Evolutionary conservation across 129 eudicot species (phyloP), one percentile per base, ranked within the genome.

Genomic region (Flaveria sonorensis): DNA sequence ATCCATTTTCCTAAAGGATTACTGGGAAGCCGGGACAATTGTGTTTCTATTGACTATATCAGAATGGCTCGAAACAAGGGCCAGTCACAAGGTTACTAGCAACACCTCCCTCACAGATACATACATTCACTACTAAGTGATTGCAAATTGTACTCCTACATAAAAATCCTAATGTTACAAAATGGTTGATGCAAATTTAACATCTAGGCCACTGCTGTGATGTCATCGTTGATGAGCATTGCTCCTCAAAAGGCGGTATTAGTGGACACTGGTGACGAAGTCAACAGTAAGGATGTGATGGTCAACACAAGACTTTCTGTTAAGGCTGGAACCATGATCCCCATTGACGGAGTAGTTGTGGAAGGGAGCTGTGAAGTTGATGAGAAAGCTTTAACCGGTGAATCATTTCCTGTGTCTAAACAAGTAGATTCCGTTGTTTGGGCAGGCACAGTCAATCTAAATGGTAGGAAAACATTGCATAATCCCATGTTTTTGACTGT

Each of bases 371-470:
- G 98, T 76, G 98, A 93, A 62, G 97, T 90, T 5, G 97, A 93
- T 63, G 97, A 90, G 82, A 90, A 89, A 68, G 83, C 94, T 10
- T 55, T 93, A 69, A 93, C 98, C 0, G 98, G 98, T n/a, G 98
- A 93, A 83, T 90, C 98, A 2, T 87, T 87, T 70, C 98, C 97
- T 0, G 97, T 89, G 6, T 21, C 86, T 10, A 93, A 93, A 76
- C 90, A 91, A 74, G 81, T 81, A 50, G 93, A 86, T 59, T 90
- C 96, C 76, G 72, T 59, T 77, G 98, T 93, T 56, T 93, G 85
- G 86, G 98, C 98, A 12, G 96, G 98, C 72, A 93, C 98, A 1
- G 79, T 91, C 64, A 93, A 93, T 80, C 85, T 93, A n/a, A 93
- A 90, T 72, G 98, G 98, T 93, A 81, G 26, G 75, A 88, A 68